A percentile compares a stretch with the other conserved stretches of the same genome.
Evolutionary conservation across 768 basidiomycete genomes (phyloP).

Genomic region (Mycena sanguinolenta): DNA sequence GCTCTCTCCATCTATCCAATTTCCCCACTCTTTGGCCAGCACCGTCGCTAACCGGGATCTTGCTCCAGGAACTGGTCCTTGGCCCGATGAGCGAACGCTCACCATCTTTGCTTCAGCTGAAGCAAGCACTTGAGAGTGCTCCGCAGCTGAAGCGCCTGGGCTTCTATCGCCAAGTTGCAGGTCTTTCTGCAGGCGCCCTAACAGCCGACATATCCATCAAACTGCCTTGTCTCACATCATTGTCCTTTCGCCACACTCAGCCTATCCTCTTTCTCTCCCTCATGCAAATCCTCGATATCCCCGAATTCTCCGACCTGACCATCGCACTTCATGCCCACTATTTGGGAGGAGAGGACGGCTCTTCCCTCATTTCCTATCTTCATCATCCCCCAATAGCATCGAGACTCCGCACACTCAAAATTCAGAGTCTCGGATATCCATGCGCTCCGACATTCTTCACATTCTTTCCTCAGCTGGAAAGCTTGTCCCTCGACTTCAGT

Average conservation of each 20-base stretch:
- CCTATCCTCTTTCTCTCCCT: neutral
- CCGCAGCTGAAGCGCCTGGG: neutral
- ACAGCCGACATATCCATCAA: neutral
- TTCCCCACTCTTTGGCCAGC: neutral
- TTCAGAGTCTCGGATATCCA: neutral
- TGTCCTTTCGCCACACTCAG: neutral
- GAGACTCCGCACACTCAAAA: neutral
- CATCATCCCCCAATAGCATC: neutral
- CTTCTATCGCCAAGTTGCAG: neutral
- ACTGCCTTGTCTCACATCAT: neutral
- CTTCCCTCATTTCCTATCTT: neutral
- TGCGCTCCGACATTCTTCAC: neutral
- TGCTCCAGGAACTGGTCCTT: neutral
- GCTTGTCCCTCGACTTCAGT: neutral
- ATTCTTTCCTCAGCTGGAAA: neutral
- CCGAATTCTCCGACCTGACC: neutral
- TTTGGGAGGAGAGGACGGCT: neutral
- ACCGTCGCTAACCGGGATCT: neutral
- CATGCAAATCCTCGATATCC: neutral
- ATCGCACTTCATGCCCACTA: neutral
- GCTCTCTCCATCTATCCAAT: neutral
- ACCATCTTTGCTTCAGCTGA: neutral
- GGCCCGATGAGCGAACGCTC: neutral
- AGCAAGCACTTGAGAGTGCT: neutral
- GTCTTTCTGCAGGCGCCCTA: neutral